Base-by-base conservation (phyloP, 2,329 filamentous ascomycete species). In the Penicillium sclerotiorum region DNA sequence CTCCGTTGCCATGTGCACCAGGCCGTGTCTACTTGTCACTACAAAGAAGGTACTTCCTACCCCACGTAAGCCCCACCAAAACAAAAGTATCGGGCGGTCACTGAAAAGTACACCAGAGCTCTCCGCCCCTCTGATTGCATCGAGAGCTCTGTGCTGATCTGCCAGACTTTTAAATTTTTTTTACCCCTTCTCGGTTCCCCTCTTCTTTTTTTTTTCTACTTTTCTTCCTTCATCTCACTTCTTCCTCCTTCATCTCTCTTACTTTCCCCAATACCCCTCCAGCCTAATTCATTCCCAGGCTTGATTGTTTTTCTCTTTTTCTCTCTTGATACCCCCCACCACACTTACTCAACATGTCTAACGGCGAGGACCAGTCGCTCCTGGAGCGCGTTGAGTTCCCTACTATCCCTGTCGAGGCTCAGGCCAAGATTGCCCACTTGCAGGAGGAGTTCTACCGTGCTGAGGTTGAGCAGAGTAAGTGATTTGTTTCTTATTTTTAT, bases 371-470 rank as follows among this genome's bases (percentile, higher is more conserved):
- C 53, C 63, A 60, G 59, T 69, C 60, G 22, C 66, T 73, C 36
- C 56, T 68, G 41, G 68, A 73, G 50, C 65, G 67, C 50, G 55
- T 70, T 50, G 66, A 66, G 53, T 27, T 64, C 25, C 68, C 69
- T 32, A 44, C 50, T 40, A 61, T 73, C 47, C 66, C 71, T 22
- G 63, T 63, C 50, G 87, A 90, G 72, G 62, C 63, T 12, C 54
- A 56, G 47, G 63, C 56, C 51, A 83, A 93, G 69, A 84, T 97
- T 57, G 82, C 84, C 50, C 81, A 87, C 49, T 79, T 96, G 57
- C 90, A 96, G 77, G 81, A 85, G 60, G 87, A 95, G 57, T 95
- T 96, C 64, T 86, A 92, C 52, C 84, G 92, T 63, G 85, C 85
- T 28, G 91, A 96, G 73, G 80, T 86, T 28, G 87, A 95, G 69